A percentile compares a stretch with the other conserved stretches of the same genome.
phyloP scores from a whole-genome alignment of 2,329 filamentous ascomycete genomes.

The Nakataea oryzae region DNA sequence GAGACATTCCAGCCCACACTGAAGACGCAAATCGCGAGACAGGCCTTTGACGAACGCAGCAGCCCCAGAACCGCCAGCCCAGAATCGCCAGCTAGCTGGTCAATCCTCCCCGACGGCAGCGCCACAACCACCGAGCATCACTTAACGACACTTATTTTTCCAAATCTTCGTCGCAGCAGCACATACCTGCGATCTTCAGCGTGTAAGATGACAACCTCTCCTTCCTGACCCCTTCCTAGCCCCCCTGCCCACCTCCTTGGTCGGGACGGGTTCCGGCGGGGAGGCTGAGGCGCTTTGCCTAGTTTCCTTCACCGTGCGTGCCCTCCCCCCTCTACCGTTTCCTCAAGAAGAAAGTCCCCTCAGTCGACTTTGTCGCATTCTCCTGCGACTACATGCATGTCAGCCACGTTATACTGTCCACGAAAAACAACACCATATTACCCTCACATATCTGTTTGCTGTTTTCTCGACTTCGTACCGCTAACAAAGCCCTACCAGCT shows the following conservation, averaged over 20 bases:
- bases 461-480: no score
- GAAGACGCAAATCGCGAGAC: background rate
- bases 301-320: background rate
- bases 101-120: background rate
- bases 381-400: background rate
- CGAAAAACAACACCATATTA: background rate
- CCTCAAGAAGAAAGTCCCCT: background rate
- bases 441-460: no score
- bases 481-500: background rate
- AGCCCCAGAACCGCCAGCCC: background rate
- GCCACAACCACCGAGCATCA: background rate
- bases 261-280: background rate
- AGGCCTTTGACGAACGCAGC: background rate
- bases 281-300: background rate
- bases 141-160: background rate
- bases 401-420: background rate
- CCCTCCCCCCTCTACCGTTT: background rate
- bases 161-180: no score
- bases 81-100: background rate
- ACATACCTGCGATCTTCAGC: background rate
- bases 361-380: background rate
- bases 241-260: background rate
- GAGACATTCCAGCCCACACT: background rate
- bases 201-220: background rate
- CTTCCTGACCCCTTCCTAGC: background rate